Base-by-base conservation (phyloP, 1,284 basidiomycete genomes). In the Psilocybe mexicana region DNA sequence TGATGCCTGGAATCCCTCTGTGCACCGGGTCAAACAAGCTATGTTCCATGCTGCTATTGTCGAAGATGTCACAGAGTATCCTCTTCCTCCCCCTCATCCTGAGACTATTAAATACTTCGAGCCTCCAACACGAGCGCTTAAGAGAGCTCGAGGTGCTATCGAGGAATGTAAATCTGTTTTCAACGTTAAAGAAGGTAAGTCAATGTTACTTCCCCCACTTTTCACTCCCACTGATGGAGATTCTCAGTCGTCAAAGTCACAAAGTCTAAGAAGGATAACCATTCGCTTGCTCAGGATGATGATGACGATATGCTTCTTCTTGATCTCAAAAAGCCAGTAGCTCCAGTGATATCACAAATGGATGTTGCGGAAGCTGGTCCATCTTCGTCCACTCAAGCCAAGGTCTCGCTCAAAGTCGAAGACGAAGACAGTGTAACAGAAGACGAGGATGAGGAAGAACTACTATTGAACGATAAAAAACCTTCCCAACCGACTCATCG, bases 11-110 rank as follows among this genome's bases (percentile, higher is more conserved):
- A 97, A 96, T 66, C 95, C 96, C 0, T 86, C 92, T 4, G 82
- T 97, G 30, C 96, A 98, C 69, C 88, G 94, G 40, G 83, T 88
- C 55, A 96, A 96, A 69, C 93, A 97, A 74, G 95, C 95, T 2
- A 86, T 96, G 63, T 92, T 95, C 70, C 94, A 96, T 67, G 86
- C 87, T 52, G 92, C 93, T 0, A 79, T 93, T 10, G 87, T 90
- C 6, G 74, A 84, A 1, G 90, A 96, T 67, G 76, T 95, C 7
- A 74, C 80, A n/a, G 78, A 76, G 2, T 79, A 92, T 55, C 92
- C 93, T 0, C 77, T 97, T 1, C 89, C 91, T 0, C 90, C 90
- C 0, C 93, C 94, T 0, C 93, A 96, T 70, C 88, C 88, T 0
- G 90, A 92, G 58, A 79, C 97, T 5, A 75, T 83, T 30, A 93